Base-by-base conservation (phyloP, 805 yeast species). In the Ogataea pignaliae region DNA sequence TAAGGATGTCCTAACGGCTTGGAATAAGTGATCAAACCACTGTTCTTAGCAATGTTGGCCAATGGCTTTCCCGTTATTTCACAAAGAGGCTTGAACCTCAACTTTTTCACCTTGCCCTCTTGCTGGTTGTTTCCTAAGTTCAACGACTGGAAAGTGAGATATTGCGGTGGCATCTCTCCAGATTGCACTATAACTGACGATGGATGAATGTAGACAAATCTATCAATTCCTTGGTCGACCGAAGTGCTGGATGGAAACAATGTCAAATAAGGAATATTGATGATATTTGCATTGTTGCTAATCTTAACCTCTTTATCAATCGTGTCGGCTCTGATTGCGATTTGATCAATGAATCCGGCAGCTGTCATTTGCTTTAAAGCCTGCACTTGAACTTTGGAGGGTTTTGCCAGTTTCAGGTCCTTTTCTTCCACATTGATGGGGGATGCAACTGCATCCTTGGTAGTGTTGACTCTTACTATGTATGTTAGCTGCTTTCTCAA, bases 1-100 rank as follows among this genome's bases (percentile, higher is more conserved):
- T 88, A 79, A 3, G 97, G 96, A 43, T 87, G 85, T 0, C 96
- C 96, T 41, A 91, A 66, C 0, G 98, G 98, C 58, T 90, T 91
- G 26, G 97, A 88, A 63, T 85, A 90, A 0, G 91, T 79, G 35
- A 91, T 57, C 38, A 91, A 68, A 0, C 85, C 80, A 14, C 95
- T 81, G 28, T 69, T 70, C 52, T 82, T 84, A 14, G 88, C 90
- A 15, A 93, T 73, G 51, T 86, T 87, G 9, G 91, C 78, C 41
- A 93, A 65, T 39, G 90, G 90, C 18, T 78, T 75, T 3, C 89
- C 89, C 5, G 77, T 68, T 33, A 90, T 75, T 44, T 87, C 91
- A 29, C 87, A 86, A 52, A 93, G 68, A 0, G 90, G 81, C 51
- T 77, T 79, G 78, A 93, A 76, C 54, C 96, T 73, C 39, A 83